phyloP scores from a whole-genome alignment of 2,329 filamentous ascomycete genomes.

The Daldinia sp. region DNA sequence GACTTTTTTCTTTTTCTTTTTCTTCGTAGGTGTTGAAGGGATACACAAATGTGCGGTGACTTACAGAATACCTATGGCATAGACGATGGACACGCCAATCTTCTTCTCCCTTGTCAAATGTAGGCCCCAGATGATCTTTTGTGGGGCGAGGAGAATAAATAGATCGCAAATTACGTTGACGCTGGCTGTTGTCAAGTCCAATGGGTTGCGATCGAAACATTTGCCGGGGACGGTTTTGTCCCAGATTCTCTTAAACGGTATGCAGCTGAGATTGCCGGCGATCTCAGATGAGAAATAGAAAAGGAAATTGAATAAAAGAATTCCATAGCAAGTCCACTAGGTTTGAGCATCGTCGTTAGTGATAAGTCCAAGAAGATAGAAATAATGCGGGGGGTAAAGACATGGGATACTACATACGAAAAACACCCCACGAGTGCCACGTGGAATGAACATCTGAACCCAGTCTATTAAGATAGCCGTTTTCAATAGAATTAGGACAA shows the following conservation, averaged over 20 bases:
- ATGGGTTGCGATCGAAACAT: slow-evolving; percentile 32
- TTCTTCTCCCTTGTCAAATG: slow-evolving; percentile 25
- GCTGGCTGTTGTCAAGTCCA: slow-evolving; percentile 36
- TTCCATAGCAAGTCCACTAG: slow-evolving; percentile 35
- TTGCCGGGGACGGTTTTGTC: slow-evolving; percentile 35
- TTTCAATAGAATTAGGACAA: slow-evolving; percentile 34
- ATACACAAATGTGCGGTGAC: not conserved
- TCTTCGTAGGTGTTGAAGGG: no score
- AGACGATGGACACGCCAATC: slow-evolving; percentile 30
- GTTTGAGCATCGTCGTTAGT: not conserved
- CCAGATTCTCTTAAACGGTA: slow-evolving; percentile 38
- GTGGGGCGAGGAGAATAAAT: slow-evolving; percentile 27
- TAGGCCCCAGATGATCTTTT: slow-evolving; percentile 34
- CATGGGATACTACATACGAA: slow-evolving; percentile 11
- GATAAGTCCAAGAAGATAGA: not conserved
- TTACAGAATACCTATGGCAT: slow-evolving; percentile 35
- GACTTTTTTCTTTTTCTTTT: no score
- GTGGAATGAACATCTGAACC: slow-evolving; percentile 39
- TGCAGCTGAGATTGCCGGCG: slow-evolving; percentile 28
- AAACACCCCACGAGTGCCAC: slow-evolving; percentile 36
- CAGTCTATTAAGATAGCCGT: slow-evolving; percentile 40
- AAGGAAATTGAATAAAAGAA: slow-evolving; percentile 31
- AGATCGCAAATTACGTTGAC: slow-evolving; percentile 39
- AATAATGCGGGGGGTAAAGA: not conserved
- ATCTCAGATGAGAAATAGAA: slow-evolving; percentile 17